These are phyloP conservation scores for Eucommia ulmoides DNA, from an alignment of 257 asterid species.

Conservation along the genomic window DNA sequence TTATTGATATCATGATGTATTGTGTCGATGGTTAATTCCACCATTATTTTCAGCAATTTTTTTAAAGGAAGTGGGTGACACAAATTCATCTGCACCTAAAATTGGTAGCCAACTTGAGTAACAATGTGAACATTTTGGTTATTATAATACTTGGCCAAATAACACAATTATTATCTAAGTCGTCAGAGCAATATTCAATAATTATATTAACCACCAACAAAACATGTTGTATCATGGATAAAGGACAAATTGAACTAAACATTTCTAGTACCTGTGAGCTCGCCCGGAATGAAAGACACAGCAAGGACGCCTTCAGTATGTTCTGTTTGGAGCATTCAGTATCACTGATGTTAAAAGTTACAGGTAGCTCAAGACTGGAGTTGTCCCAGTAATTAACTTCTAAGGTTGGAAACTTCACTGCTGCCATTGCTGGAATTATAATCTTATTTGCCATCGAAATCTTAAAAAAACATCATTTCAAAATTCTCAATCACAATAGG, in stretches of 20 bases:
- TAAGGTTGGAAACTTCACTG: constrained; percentile 68
- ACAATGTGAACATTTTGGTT: no score
- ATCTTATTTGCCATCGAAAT: constrained; percentile 65
- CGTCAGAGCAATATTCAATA: no score
- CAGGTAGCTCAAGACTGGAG: constrained; percentile 49
- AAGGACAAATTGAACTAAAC: background rate
- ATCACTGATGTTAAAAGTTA: constrained; percentile 22
- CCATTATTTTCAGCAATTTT: no score
- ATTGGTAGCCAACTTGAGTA: no score
- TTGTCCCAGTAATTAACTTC: constrained; percentile 52
- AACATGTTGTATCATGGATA: no score
- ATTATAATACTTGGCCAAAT: no score
- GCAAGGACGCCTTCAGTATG: constrained; percentile 42
- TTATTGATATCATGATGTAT: no score
- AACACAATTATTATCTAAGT: no score
- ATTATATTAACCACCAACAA: no score
- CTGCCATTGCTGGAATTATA: constrained; percentile 50
- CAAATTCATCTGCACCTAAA: no score
- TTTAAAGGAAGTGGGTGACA: no score
- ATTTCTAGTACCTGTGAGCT: constrained; percentile 46
- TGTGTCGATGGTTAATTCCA: no score
- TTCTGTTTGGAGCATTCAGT: constrained; percentile 15
- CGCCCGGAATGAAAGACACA: constrained; percentile 78
- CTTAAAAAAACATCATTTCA: constrained; percentile 24
- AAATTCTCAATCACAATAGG: constrained; percentile 3